Evolutionary conservation across 257 asterid genomes (phyloP).

Genomic region (Parsonsia alboflavescens): DNA sequence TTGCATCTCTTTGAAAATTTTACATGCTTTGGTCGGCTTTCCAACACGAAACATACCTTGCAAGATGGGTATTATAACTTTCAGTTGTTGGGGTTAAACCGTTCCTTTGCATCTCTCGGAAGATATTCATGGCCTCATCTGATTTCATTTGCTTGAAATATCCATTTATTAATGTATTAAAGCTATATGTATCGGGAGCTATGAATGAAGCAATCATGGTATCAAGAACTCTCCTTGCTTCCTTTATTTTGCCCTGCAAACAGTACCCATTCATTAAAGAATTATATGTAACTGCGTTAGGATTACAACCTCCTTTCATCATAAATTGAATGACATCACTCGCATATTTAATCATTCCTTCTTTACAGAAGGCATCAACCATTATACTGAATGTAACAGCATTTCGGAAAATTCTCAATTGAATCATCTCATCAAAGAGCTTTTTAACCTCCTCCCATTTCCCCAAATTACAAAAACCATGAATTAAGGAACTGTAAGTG

Average conservation of each 20-base stretch:
- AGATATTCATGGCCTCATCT: too few relatives aligned
- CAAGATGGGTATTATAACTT: too few relatives aligned
- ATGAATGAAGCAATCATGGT: not conserved
- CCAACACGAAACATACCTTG: too few relatives aligned
- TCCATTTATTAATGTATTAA: not conserved
- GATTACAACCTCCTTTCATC: not conserved
- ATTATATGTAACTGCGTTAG: not conserved
- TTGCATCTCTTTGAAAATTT: not conserved
- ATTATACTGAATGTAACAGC: not conserved
- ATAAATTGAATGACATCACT: not conserved
- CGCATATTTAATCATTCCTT: slow-evolving; percentile 1
- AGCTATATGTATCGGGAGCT: not conserved
- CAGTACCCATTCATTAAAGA: slow-evolving; percentile 12
- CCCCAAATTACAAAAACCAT: not conserved
- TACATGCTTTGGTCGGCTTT: too few relatives aligned
- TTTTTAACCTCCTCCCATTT: slow-evolving; percentile 15
- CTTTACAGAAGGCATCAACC: not conserved
- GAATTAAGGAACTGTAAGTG: slow-evolving; percentile 15
- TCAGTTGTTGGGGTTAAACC: too few relatives aligned
- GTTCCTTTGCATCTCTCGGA: too few relatives aligned
- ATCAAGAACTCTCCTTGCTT: not conserved
- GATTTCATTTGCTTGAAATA: too few relatives aligned
- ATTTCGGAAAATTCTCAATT: too few relatives aligned
- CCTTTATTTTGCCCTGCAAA: not conserved
- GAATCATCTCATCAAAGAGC: slow-evolving; percentile 7